Conservation (phyloP, 2,329 filamentous ascomycete genomes). For the Rachicladosporium sp. region DNA sequence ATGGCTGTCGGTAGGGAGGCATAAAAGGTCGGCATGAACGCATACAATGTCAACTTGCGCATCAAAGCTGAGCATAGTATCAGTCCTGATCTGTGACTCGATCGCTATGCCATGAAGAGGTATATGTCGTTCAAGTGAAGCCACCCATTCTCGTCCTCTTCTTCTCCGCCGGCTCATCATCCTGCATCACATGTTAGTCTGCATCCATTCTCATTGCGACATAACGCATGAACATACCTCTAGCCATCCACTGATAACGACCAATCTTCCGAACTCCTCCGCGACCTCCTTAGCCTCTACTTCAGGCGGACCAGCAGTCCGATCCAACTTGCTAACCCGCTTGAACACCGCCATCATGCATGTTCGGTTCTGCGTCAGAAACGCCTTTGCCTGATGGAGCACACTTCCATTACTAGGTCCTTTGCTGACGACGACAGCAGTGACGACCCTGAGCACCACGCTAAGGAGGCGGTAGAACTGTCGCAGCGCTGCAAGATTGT, state of each 20-base stretch:
- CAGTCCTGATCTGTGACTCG: too few relatives aligned
- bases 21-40: too few relatives aligned
- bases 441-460: slow-evolving; percentile 68
- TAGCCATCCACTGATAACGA: slow-evolving; percentile 70
- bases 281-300: slow-evolving; percentile 50
- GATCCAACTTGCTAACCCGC: slow-evolving; percentile 66
- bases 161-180: slow-evolving; percentile 9
- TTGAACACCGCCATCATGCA: slow-evolving; percentile 86
- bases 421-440: slow-evolving; percentile 66
- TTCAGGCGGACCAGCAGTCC: slow-evolving; percentile 11
- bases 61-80: too few relatives aligned
- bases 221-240: slow-evolving; percentile 54
- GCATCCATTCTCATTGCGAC: too few relatives aligned
- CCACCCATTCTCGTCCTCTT: slow-evolving; percentile 6
- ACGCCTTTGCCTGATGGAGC: slow-evolving; percentile 61
- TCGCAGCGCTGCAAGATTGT: slow-evolving; percentile 57
- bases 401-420: slow-evolving; percentile 67
- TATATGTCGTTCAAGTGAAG: slow-evolving; percentile 11
- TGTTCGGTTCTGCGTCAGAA: slow-evolving; percentile 70
- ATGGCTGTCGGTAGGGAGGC: too few relatives aligned
- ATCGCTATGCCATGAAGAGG: too few relatives aligned
- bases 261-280: slow-evolving; percentile 72
- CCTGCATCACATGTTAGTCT: slow-evolving; percentile 6
- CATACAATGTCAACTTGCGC: too few relatives aligned
- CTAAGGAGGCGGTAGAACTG: slow-evolving; percentile 78